Evolutionary conservation across 2,329 filamentous ascomycete genomes (phyloP), one percentile per base, ranked within the genome.

Genomic region (Pyricularia pennisetigena): DNA sequence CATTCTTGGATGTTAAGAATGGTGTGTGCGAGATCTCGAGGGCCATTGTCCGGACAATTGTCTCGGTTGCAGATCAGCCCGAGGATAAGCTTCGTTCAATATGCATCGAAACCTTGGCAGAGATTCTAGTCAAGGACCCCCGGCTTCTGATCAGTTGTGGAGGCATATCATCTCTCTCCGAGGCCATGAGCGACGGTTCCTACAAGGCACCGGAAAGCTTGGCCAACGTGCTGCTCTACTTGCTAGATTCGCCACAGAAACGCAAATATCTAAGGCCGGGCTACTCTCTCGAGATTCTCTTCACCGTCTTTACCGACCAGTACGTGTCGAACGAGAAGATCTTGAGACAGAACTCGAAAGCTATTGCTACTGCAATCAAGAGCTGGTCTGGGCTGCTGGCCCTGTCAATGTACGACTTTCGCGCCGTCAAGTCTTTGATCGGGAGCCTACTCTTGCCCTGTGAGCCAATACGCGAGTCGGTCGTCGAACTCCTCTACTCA

Each of bases 1-100:
- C 94, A 10, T 99, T 99, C 74, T 82, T 99, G 2, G 95, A 99
- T 75, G 93, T 98, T 71, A 97, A 97, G 75, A 92, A 93, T 71
- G 95, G 95, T 12, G 89, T 96, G 9, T 86, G 87, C 71, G 94
- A 99, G 76, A 86, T 99, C 49, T 96, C 95, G 1, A 86, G 91
- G 69, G 90, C 92, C 0, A 88, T 99, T 24, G 91, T 97, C 8
- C 88, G 95, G 68, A 95, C 94, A 7, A 89, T 99, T 69, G 92
- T 95, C 35, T 91, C 95, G 4, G 90, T 98, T 65, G 94, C 95
- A 16, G 92, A 97, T 72, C 90, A 95, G 72, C 84, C 87, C 28
- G 90, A 96, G 71, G 94, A 97, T 77, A 88, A 94, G 69, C 81
- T 99, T 20, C 88, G 92, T 68, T 91, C 93, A 54, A 97, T 99